Evolutionary conservation across 1,284 basidiomycete genomes (phyloP), one percentile per base, ranked within the genome.

Genomic region (Neolentinus lepideus): DNA sequence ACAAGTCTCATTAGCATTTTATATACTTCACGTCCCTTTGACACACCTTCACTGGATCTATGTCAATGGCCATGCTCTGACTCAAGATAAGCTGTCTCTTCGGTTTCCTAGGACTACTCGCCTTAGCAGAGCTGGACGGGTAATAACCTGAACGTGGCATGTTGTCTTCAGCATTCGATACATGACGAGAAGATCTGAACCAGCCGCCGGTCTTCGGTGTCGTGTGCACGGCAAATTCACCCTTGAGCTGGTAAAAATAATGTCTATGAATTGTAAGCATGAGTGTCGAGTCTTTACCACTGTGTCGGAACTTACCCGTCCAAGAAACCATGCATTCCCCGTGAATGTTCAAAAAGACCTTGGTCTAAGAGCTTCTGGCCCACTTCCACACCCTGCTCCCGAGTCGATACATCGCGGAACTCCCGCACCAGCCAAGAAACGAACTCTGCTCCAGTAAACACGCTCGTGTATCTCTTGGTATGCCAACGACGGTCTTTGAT

Each of bases 381-480:
- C 80, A 84, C 88, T 57, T 93, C 89, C n/a, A 79, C 72, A 0
- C 81, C 93, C 62, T 92, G 88, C 38, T 87, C 83, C 55, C 90
- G 75, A 3, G 85, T 88, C 3, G 86, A 84, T 2, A 95, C 81
- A 65, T 95, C 93, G 33, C 85, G 78, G 66, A 94, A 95, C 64
- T 92, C 90, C 38, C 88, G 80, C 26, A 90, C 83, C 19, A 95
- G 74, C 93, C 93, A 97, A 1, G 85, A 86, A 33, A 92, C 87
- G 61, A 96, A 84, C 53, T 94, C 90, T 57, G 84, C 84, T 0
- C 93, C 93, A 11, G 85, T 91, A 67, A 97, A 96, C 2, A 88
- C 87, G 61, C 93, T 85, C 1, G 79, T 75, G 63, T 91, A 90
- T 47, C 76, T 76, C 16, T 68, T 72, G 14, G 75, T 73, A 66